Conservation (phyloP, 2,329 filamentous ascomycete species). For the Didymosphaeria variabile region DNA sequence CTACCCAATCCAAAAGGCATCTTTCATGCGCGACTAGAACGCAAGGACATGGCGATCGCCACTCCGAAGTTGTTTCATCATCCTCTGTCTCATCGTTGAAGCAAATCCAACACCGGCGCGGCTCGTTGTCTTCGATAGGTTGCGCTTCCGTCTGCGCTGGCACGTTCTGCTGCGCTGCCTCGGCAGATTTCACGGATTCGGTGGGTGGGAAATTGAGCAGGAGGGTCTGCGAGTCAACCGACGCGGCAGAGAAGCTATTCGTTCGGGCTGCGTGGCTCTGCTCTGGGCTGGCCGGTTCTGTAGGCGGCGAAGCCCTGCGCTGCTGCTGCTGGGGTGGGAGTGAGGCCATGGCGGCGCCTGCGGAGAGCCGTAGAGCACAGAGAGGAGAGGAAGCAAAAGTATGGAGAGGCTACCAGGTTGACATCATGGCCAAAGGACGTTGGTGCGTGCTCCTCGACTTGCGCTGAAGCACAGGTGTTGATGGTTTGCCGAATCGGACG, state of each 20-base stretch:
- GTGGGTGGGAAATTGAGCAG: constrained; percentile 50
- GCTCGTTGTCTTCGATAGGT: constrained; percentile 44
- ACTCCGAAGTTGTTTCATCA: constrained; percentile 68
- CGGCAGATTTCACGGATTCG: constrained; percentile 23
- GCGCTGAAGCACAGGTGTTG: constrained; percentile 24
- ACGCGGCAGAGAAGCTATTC: constrained; percentile 50
- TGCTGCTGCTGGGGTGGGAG: constrained; percentile 50
- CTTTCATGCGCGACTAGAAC: constrained; percentile 89
- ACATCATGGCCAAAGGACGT: constrained; percentile 17
- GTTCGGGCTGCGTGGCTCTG: constrained; percentile 36
- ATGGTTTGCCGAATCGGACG: constrained; percentile 27
- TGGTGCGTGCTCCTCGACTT: constrained; percentile 22
- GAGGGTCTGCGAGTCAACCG: constrained; percentile 58
- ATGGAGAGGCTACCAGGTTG: background rate
- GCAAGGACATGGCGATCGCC: constrained; percentile 91
- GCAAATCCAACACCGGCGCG: constrained; percentile 74
- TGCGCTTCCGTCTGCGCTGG: constrained; percentile 19
- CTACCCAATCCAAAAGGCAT: constrained; percentile 90
- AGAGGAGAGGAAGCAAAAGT: background rate
- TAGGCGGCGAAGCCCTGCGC: constrained; percentile 40
- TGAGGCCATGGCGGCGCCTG: constrained; percentile 49
- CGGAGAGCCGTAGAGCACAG: background rate
- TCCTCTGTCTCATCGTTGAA: constrained; percentile 73
- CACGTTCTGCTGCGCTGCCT: constrained; percentile 27
- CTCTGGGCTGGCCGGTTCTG: constrained; percentile 28